phyloP scores from a whole-genome alignment of 345 rosid species.

The Limnanthes douglasii region DNA sequence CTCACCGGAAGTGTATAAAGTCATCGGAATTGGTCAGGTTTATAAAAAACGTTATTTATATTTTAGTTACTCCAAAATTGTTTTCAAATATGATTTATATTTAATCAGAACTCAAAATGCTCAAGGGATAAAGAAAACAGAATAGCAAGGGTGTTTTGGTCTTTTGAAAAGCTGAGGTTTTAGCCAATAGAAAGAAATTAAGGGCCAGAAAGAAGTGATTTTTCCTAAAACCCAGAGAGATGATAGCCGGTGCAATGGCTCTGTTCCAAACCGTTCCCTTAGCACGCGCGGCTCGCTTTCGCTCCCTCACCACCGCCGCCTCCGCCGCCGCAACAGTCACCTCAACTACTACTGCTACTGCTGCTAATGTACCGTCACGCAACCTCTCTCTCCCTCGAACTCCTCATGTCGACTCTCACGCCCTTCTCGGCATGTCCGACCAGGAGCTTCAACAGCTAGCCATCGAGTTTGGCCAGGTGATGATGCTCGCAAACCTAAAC shows the following conservation, averaged over 20 bases:
- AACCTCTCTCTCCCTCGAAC: slow-evolving; percentile 22
- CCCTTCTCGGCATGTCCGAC: slow-evolving; percentile 89
- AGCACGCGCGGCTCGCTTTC: slow-evolving; percentile 31
- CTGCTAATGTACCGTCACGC: slow-evolving; percentile 12
- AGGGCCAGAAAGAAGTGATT: slow-evolving; percentile 11
- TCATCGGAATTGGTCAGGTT: no score
- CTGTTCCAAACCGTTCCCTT: slow-evolving; percentile 49
- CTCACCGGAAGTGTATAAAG: no score
- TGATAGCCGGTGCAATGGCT: slow-evolving; percentile 36
- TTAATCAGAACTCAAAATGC: no score
- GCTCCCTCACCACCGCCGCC: slow-evolving; percentile 17
- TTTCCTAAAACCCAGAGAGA: slow-evolving; percentile 15
- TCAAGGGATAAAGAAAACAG: no score
- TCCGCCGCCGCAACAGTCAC: slow-evolving; percentile 5
- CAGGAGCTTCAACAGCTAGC: slow-evolving; percentile 80
- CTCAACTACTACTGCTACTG: slow-evolving; percentile 9
- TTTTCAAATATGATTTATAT: no score
- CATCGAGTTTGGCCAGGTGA: slow-evolving; percentile 68
- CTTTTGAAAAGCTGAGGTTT: slow-evolving; percentile 15
- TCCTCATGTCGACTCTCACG: slow-evolving; percentile 37
- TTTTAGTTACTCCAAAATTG: no score
- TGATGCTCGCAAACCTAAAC: neutral
- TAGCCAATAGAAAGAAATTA: slow-evolving; percentile 7
- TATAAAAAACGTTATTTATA: no score
- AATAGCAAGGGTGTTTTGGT: slow-evolving; percentile 10